Conservation (phyloP, 169 alveolate species). For the Plasmodium gonderi region DNA sequence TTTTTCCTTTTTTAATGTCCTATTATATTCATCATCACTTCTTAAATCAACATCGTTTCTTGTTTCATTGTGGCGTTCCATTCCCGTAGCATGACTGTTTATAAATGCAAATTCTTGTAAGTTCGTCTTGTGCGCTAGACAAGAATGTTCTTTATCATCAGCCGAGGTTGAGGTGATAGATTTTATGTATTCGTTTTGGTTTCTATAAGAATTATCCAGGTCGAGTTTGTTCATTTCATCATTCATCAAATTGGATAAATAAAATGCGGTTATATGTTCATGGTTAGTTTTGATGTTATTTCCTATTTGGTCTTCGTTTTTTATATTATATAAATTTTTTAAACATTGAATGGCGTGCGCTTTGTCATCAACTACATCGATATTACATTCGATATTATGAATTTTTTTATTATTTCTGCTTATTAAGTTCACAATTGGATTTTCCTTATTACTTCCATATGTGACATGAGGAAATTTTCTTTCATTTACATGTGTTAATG, state of each 20-base stretch:
- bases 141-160: not conserved
- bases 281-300: not conserved
- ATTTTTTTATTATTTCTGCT: not conserved
- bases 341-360: not conserved
- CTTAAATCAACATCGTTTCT: not conserved
- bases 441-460: not conserved
- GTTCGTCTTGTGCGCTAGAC: not conserved
- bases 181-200: not conserved
- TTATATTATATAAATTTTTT: not conserved
- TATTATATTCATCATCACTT: not conserved
- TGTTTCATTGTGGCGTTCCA: not conserved
- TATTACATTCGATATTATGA: not conserved
- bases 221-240: not conserved
- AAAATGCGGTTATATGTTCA: not conserved
- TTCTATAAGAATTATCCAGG: not conserved
- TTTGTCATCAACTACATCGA: not conserved
- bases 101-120: not conserved
- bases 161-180: constrained; percentile 10
- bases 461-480: not conserved
- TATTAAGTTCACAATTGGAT: constrained; percentile 2
- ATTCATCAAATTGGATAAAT: not conserved
- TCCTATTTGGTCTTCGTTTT: not conserved
- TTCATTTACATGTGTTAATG: not conserved
- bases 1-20: not conserved
- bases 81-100: not conserved